Conservation (phyloP, 306 rosid genomes). For the Prinsepia uniflora region DNA sequence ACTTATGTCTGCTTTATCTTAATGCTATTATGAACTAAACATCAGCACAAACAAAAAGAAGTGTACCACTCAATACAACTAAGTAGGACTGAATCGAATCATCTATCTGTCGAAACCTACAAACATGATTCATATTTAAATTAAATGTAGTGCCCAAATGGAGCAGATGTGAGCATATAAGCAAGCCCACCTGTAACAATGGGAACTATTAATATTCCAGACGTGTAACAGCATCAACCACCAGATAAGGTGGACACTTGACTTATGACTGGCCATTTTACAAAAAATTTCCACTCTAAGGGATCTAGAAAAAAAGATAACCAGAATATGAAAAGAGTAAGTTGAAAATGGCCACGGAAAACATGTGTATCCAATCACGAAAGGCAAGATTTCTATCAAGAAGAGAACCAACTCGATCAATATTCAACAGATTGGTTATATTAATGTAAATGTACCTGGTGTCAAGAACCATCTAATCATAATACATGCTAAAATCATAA, state of each 20-base stretch:
- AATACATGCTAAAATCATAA: slow-evolving; percentile 15
- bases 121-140: not conserved
- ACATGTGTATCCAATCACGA: slow-evolving; percentile 31
- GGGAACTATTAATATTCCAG: slow-evolving; percentile 37
- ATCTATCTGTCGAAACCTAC: not conserved
- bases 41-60: not conserved
- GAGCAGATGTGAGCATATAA: slow-evolving; percentile 42
- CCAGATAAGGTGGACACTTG: slow-evolving; percentile 23
- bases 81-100: not conserved
- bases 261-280: slow-evolving; percentile 24
- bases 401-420: slow-evolving; percentile 33
- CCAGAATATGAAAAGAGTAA: too few species aligned
- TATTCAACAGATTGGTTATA: slow-evolving; percentile 7
- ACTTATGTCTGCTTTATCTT: slow-evolving; percentile 24
- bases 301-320: too few species aligned
- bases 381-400: slow-evolving; percentile 30
- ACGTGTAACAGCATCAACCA: slow-evolving; percentile 37
- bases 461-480: slow-evolving; percentile 19
- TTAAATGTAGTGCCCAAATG: slow-evolving; percentile 35
- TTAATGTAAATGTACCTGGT: slow-evolving; percentile 39
- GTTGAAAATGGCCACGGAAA: not conserved
- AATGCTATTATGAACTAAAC: not conserved
- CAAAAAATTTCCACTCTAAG: not conserved
- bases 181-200: slow-evolving; percentile 39
- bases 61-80: not conserved